A percentile compares a stretch with the other conserved stretches of the same genome.
phyloP scores from a whole-genome alignment of 2,329 filamentous ascomycete genomes.

The Stemphylium vesicarium region DNA sequence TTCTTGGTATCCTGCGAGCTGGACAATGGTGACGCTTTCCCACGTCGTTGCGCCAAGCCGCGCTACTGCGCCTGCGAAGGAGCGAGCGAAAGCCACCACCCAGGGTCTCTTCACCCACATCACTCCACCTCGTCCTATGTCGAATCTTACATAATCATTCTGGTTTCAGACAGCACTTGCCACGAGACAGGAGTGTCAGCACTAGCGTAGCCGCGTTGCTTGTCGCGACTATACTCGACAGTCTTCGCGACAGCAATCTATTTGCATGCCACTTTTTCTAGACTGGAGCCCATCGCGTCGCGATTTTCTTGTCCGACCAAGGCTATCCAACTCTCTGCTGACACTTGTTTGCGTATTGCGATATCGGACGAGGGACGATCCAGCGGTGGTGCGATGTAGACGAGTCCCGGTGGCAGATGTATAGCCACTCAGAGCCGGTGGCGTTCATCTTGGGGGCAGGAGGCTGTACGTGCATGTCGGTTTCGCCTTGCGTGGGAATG shows the following conservation, averaged over 20 bases:
- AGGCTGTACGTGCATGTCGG: background rate
- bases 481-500: constrained; percentile 1
- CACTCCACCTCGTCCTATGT: background rate
- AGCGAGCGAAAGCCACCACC: too few species aligned
- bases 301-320: too few species aligned
- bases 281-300: too few species aligned
- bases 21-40: too few species aligned
- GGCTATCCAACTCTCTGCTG: background rate
- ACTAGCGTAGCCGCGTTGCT: too few species aligned
- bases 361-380: background rate
- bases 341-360: background rate
- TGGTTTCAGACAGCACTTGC: background rate
- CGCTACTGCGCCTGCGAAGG: too few species aligned
- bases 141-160: background rate
- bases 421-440: background rate
- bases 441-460: background rate
- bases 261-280: too few species aligned
- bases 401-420: background rate
- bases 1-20: too few species aligned
- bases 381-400: background rate
- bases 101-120: background rate
- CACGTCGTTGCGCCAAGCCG: too few species aligned
- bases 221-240: too few species aligned
- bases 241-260: too few species aligned
- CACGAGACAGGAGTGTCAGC: background rate